Evolutionary conservation across 2,329 filamentous ascomycete genomes (phyloP).

Genomic region (Helminthosporium solani): DNA sequence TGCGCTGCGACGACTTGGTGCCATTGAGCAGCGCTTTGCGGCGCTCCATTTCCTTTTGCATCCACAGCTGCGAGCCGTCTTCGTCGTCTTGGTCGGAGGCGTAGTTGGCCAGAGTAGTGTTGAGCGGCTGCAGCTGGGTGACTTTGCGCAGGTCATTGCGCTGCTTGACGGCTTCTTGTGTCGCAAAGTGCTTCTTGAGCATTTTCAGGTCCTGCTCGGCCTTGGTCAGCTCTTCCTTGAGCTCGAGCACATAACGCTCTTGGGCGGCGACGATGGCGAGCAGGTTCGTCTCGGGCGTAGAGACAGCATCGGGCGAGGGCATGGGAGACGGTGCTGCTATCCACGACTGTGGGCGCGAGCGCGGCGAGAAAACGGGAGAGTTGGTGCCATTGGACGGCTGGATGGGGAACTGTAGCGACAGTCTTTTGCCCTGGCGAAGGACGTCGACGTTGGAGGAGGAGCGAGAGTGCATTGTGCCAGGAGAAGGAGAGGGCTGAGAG

Average conservation of each 20-base stretch:
- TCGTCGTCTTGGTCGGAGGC: slow-evolving; percentile 44
- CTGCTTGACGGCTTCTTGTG: slow-evolving; percentile 75
- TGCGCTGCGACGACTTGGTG: slow-evolving; percentile 52
- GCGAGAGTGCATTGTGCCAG: slow-evolving; percentile 27
- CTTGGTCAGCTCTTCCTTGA: slow-evolving; percentile 82
- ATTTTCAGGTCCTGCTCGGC: slow-evolving; percentile 75
- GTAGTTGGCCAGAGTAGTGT: slow-evolving; percentile 41
- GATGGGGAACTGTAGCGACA: slow-evolving; percentile 53
- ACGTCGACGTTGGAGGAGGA: slow-evolving; percentile 38
- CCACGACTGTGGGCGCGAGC: slow-evolving; percentile 43
- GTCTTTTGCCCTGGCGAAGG: slow-evolving; percentile 45
- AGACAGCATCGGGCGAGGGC: slow-evolving; percentile 26
- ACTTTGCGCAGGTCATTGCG: slow-evolving; percentile 61
- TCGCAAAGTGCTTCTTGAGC: slow-evolving; percentile 82
- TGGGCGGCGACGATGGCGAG: slow-evolving; percentile 89
- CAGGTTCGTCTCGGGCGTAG: slow-evolving; percentile 52
- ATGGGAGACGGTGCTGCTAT: slow-evolving; percentile 34
- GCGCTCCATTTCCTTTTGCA: slow-evolving; percentile 67
- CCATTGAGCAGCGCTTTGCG: slow-evolving; percentile 65
- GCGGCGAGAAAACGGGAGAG: slow-evolving; percentile 33
- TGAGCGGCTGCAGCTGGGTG: slow-evolving; percentile 58
- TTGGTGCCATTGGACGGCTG: slow-evolving; percentile 40
- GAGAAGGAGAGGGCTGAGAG: slow-evolving; percentile 22
- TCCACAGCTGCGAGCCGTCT: slow-evolving; percentile 46
- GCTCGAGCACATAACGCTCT: slow-evolving; percentile 84